These are phyloP conservation scores for Mortierella alpina DNA, from an alignment of 192 early-diverging fungal genomes.

Conservation along the genomic window DNA sequence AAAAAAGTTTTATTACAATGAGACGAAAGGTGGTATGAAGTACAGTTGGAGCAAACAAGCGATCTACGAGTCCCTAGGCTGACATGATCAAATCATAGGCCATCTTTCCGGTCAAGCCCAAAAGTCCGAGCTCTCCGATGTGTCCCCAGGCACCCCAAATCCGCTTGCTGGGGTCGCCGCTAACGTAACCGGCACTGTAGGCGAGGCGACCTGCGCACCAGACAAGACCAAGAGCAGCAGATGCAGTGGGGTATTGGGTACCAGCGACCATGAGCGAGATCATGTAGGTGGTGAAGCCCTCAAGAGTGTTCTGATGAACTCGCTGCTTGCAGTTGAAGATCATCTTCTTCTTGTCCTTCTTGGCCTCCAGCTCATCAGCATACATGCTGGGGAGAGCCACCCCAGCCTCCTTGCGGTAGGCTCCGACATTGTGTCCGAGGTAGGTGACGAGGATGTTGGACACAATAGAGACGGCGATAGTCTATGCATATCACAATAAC, in stretches of 20 bases:
- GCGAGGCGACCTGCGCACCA: slow-evolving; percentile 60
- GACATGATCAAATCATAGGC: slow-evolving; percentile 53
- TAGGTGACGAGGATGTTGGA: slow-evolving; percentile 51
- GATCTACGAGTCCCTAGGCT: background rate
- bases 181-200: slow-evolving; percentile 66
- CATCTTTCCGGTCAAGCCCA: slow-evolving; percentile 56
- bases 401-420: slow-evolving; percentile 66
- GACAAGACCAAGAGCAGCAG: slow-evolving; percentile 63
- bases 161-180: slow-evolving; percentile 73
- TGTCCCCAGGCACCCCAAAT: slow-evolving; percentile 57
- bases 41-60: background rate
- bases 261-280: slow-evolving; percentile 59
- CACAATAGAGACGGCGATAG: slow-evolving; percentile 46
- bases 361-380: slow-evolving; percentile 67
- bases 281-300: slow-evolving; percentile 66
- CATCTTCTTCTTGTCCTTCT: slow-evolving; percentile 71
- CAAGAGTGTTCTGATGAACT: slow-evolving; percentile 77
- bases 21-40: background rate
- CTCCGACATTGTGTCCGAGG: slow-evolving; percentile 64
- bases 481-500: slow-evolving; percentile 45
- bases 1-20: background rate
- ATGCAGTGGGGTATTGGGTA: slow-evolving; percentile 63
- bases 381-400: slow-evolving; percentile 79
- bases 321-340: slow-evolving; percentile 81
- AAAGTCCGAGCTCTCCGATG: slow-evolving; percentile 63